Conservation (phyloP, 2,329 filamentous ascomycete genomes). For the Pyrenochaeta sp. region DNA sequence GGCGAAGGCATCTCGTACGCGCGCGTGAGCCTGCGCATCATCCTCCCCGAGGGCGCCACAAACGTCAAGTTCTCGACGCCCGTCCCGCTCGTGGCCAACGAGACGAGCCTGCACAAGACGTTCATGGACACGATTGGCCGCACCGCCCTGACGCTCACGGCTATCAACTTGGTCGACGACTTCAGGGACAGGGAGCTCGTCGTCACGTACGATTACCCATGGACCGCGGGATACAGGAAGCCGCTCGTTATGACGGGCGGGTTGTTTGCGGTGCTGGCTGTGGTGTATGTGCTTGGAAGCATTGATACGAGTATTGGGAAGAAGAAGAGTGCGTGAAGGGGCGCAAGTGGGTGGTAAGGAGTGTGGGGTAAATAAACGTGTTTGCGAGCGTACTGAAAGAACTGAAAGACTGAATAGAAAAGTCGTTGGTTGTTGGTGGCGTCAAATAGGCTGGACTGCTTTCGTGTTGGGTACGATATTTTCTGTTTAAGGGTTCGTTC, state of each 20-base stretch:
- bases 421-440: no score
- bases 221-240: conserved; percentile 79
- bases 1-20: conserved; percentile 86
- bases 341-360: neutral
- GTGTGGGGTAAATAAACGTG: no score
- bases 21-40: conserved; percentile 77
- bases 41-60: conserved; percentile 90
- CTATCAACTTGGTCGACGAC: conserved; percentile 89
- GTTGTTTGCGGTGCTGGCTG: conserved; percentile 74
- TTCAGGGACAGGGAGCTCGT: conserved; percentile 82
- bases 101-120: conserved; percentile 75
- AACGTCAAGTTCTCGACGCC: conserved; percentile 80
- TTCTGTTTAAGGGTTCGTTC: no score
- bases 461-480: no score
- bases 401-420: no score
- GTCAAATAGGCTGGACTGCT: no score
- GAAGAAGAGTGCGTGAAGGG: conserved; percentile 50
- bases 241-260: conserved; percentile 81
- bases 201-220: conserved; percentile 86
- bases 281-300: conserved; percentile 76
- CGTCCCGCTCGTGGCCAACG: conserved; percentile 71
- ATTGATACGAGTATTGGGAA: conserved; percentile 82
- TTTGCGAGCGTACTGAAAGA: no score
- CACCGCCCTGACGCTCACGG: conserved; percentile 79
- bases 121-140: conserved; percentile 94